Conservation (phyloP, 768 basidiomycete species). For the Lactifluus pinguis region DNA sequence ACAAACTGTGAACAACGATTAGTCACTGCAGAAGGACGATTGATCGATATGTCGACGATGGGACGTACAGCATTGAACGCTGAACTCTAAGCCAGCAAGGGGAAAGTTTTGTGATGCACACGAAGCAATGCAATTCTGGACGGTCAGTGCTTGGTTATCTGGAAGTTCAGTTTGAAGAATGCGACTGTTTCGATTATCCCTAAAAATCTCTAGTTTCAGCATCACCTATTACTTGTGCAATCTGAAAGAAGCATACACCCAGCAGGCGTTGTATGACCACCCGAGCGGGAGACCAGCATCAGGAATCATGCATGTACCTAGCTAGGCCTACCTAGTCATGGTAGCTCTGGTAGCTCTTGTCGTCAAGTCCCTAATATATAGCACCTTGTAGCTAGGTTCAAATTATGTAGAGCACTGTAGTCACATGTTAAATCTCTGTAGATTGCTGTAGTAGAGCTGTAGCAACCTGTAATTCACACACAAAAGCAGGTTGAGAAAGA, state of each 20-base stretch:
- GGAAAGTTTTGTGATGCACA: constrained; percentile 52
- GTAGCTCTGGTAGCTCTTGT: no score
- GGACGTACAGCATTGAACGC: constrained; percentile 40
- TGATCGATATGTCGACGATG: background rate
- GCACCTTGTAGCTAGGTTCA: no score
- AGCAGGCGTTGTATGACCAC: constrained; percentile 31
- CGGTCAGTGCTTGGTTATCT: constrained; percentile 38
- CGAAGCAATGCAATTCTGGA: constrained; percentile 50
- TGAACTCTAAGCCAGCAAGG: constrained; percentile 62
- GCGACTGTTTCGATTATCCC: constrained; percentile 57
- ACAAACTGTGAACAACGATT: constrained; percentile 41
- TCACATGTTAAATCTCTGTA: no score
- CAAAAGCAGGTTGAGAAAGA: no score
- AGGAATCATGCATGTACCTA: no score
- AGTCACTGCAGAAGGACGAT: background rate
- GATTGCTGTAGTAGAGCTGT: no score
- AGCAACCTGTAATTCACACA: no score
- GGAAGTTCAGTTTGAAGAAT: constrained; percentile 38
- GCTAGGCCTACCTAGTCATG: no score
- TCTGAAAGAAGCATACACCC: constrained; percentile 33
- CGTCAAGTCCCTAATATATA: no score
- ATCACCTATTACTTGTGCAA: background rate
- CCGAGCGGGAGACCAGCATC: constrained; percentile 4
- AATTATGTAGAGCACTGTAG: no score
- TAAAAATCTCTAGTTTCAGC: constrained; percentile 9